A percentile compares a stretch with the other conserved stretches of the same genome.
Conservation (phyloP, 2,329 filamentous ascomycete species). For the Malbranchea zuffiana region DNA sequence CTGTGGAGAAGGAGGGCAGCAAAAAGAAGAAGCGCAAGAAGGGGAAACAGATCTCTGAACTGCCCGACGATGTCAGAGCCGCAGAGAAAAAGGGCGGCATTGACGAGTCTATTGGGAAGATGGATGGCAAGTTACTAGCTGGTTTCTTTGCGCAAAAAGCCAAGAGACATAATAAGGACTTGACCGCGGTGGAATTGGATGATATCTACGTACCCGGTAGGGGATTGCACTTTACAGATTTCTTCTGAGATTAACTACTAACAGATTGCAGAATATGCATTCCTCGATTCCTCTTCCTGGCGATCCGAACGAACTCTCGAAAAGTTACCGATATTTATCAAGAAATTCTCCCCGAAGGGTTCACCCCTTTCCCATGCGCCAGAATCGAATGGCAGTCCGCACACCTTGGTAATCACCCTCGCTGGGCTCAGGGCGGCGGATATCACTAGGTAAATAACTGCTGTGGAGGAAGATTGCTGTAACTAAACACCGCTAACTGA, state of each 20-base stretch:
- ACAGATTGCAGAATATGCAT: conserved; percentile 52
- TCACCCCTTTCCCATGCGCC: conserved; percentile 53
- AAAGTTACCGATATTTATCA: conserved; percentile 69
- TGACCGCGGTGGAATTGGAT: conserved; percentile 73
- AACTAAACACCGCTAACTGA: conserved; percentile 10
- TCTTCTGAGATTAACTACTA: background rate
- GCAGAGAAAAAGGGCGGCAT: conserved; percentile 58
- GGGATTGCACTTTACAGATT: background rate
- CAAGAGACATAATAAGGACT: conserved; percentile 63
- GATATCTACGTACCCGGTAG: conserved; percentile 70
- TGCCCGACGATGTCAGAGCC: conserved; percentile 22
- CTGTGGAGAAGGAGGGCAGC: conserved; percentile 11
- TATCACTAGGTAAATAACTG: conserved; percentile 51
- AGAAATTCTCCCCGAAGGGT: conserved; percentile 47
- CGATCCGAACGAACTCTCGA: conserved; percentile 54
- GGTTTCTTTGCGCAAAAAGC: conserved; percentile 77
- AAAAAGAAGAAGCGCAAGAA: conserved; percentile 19
- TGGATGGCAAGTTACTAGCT: conserved; percentile 73
- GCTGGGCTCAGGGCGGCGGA: conserved; percentile 81
- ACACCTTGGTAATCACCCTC: conserved; percentile 78
- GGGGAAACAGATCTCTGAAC: conserved; percentile 17
- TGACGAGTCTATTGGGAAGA: conserved; percentile 67
- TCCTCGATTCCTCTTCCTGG: conserved; percentile 71
- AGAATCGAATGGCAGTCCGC: conserved; percentile 60
- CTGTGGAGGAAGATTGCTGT: conserved; percentile 13